Evolutionary conservation across 345 rosid genomes (phyloP).

Genomic region (Corymbia maculata): DNA sequence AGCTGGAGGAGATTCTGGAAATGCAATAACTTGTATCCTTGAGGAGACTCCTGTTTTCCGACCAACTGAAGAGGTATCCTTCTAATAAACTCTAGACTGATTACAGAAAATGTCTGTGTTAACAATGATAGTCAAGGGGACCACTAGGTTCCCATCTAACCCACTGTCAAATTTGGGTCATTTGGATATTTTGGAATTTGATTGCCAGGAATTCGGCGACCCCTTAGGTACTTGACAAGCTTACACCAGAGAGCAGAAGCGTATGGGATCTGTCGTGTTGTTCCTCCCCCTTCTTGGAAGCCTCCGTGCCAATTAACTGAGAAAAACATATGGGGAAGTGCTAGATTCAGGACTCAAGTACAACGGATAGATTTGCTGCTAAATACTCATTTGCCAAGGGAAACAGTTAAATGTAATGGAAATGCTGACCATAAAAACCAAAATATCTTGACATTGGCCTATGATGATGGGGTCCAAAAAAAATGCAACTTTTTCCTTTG

Average conservation of each 20-base stretch:
- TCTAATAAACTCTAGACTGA: neutral
- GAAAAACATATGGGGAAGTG: conserved; percentile 32
- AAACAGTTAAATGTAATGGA: conserved; percentile 7
- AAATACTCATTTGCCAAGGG: conserved; percentile 6
- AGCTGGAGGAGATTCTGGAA: conserved; percentile 13
- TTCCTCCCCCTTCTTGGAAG: conserved; percentile 74
- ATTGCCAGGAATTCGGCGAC: conserved; percentile 59
- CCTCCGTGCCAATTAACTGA: conserved; percentile 44
- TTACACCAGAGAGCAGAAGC: conserved; percentile 37
- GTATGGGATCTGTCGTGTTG: conserved; percentile 65
- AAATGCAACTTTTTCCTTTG: conserved; percentile 2
- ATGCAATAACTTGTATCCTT: conserved; percentile 19
- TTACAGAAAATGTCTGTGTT: neutral
- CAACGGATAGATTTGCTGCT: conserved; percentile 39
- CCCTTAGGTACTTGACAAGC: conserved; percentile 47
- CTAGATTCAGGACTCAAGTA: conserved; percentile 26
- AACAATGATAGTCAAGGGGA: neutral
- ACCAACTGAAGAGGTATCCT: conserved; percentile 59
- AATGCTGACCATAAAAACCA: conserved; percentile 3
- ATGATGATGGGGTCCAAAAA: conserved; percentile 4
- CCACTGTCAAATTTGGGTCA: neutral
- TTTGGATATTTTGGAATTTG: neutral
- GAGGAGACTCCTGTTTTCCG: conserved; percentile 54
- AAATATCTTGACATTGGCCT: neutral
- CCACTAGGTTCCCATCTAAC: neutral